Conservation (phyloP, 2,329 filamentous ascomycete species). For the Myriosclerotinia duriaeana region DNA sequence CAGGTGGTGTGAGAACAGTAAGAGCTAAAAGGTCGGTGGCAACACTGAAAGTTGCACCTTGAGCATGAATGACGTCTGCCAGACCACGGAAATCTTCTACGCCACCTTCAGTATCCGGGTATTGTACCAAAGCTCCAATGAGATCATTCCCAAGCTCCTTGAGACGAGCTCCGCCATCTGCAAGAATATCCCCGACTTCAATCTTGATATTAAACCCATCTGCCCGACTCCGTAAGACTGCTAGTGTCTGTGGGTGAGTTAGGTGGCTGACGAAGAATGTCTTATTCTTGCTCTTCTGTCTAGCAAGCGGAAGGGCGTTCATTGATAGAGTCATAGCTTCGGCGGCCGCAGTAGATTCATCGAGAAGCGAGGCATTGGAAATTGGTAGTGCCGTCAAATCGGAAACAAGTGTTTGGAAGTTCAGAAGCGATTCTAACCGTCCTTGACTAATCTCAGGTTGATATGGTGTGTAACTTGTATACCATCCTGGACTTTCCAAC, state of each 20-base stretch:
- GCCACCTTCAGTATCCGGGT: constrained; percentile 84
- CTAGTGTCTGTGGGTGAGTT: constrained; percentile 81
- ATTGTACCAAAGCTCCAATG: constrained; percentile 90
- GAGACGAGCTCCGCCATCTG: constrained; percentile 62
- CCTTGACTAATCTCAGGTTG: constrained; percentile 97
- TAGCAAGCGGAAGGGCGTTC: constrained; percentile 68
- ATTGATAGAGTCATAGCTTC: constrained; percentile 95
- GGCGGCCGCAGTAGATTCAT: constrained; percentile 88
- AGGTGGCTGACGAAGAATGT: constrained; percentile 80
- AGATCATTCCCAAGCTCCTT: constrained; percentile 76
- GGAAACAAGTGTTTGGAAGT: constrained; percentile 91
- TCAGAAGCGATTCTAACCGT: constrained; percentile 84
- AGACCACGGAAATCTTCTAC: constrained; percentile 72
- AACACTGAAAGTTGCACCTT: constrained; percentile 77
- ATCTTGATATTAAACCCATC: constrained; percentile 89
- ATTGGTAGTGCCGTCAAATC: constrained; percentile 86
- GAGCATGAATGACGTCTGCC: constrained; percentile 73
- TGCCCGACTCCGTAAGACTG: constrained; percentile 79
- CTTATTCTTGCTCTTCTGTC: constrained; percentile 73
- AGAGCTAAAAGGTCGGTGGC: constrained; percentile 87
- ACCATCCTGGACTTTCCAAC: constrained; percentile 92
- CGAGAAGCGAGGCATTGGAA: constrained; percentile 85
- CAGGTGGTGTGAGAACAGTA: constrained; percentile 83
- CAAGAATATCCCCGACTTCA: constrained; percentile 68
- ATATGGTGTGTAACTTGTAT: constrained; percentile 96